Evolutionary conservation across 345 rosid genomes (phyloP), one percentile per base, ranked within the genome.

Genomic region (Populus simonii): DNA sequence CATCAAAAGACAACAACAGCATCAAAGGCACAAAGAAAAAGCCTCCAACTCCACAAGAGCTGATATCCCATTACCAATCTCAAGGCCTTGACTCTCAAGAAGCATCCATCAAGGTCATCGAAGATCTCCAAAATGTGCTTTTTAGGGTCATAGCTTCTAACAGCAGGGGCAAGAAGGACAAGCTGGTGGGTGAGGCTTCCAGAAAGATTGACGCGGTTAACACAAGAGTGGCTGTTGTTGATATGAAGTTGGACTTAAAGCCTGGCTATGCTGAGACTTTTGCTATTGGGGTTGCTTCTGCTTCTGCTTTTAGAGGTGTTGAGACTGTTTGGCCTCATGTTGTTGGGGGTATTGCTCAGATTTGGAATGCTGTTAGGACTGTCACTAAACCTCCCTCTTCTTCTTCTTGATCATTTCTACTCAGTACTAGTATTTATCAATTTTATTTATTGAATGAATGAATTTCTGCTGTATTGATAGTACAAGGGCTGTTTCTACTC

Each of bases 181-280:
- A 84, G 84, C 65, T 78, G 70, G 18, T 82, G 3, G 79, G 82
- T 8, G 93, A 91, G 72, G 73, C 86, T 8, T 61, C 87, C 1
- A 89, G 92, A 66, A 94, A 88, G 85, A 75, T 94, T n/a, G 98
- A 94, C 77, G 82, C 84, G 66, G 59, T 87, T 39, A 81, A 78
- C 67, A 87, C 49, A 73, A 89, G 97, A 71, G 82, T 94, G 31
- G 89, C 92, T 0, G 85, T 94, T 55, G 85, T 92, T 29, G 97
- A 94, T 80, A 88, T 90, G 85, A 94, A 94, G 87, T 17, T 94
- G 47, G 98, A 94, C 70, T 83, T 92, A 25, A 94, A 93, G 85
- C 98, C 98, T 74, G 93, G 98, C 0, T 89, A 83, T 47, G 70
- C 74, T 6, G 88, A 87, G 83, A 89, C 93, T 29, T 88, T 93